Base-by-base conservation (phyloP, 768 basidiomycete species). In the Kwoniella sp. region DNA sequence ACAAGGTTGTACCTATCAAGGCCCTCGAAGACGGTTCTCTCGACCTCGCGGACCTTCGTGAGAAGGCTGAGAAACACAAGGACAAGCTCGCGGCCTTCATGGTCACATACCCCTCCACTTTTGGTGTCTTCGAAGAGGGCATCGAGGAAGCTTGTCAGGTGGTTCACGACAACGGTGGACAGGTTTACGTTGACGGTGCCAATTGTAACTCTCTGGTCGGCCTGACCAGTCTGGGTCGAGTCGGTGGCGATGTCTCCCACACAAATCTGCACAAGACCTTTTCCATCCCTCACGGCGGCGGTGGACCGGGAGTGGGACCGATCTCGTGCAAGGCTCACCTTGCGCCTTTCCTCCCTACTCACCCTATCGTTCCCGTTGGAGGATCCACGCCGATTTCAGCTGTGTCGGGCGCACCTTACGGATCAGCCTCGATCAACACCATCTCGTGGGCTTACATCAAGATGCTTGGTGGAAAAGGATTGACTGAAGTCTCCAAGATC, bases 401-500 rank as follows among this genome's bases (percentile, higher is more conserved):
- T 5, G 86, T 98, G 39, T 83, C 93, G 8, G 88, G 88, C 0
- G 90, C 87, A 1, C 95, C 91, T 0, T 98, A 84, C 70, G 93
- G 95, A 38, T 92, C 89, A 60, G 88, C 95, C 2, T 92, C 89
- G 6, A 91, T 99, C 65, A 84, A 88, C 40, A 80, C 92, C 56
- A 96, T 98, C 65, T 96, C 92, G 0, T 98, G 93, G 92, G 93
- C 95, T 11, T 99, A 95, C 75, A 89, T 95, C 80, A 93, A 88
- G 78, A 98, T 99, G 95, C 82, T 99, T n/a, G 95, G 95, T 23
- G 93, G 92, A 7, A 78, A 82, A 49, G 95, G 95, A 6, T 81
- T 99, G 23, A 81, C 83, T 20, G 81, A 89, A 53, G 84, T 90
- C 0, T 87, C 91, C 2, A 87, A 86, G 63, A 76, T 88, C 26